A percentile compares a stretch with the other conserved stretches of the same genome.
Conservation (phyloP, 306 rosid genomes). For the Oemleria cerasiformis region DNA sequence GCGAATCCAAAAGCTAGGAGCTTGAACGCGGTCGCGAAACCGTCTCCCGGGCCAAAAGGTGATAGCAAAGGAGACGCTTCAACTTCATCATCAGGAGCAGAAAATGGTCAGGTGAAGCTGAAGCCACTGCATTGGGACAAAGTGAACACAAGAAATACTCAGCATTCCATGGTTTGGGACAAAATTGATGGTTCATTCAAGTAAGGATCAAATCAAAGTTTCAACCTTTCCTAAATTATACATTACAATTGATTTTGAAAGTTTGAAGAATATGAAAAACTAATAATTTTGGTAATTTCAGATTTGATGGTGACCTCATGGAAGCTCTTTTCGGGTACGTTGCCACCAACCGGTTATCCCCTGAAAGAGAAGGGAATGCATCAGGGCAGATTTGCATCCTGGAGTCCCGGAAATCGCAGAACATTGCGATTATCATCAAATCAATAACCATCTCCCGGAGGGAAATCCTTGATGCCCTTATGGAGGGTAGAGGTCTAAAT, state of each 20-base stretch:
- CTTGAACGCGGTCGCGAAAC: slow-evolving; percentile 48
- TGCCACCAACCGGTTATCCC: slow-evolving; percentile 47
- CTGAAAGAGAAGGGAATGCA: slow-evolving; percentile 33
- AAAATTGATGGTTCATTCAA: slow-evolving; percentile 77
- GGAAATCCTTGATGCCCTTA: slow-evolving; percentile 60
- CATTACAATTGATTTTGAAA: neutral
- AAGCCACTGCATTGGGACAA: slow-evolving; percentile 96
- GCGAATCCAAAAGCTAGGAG: slow-evolving; percentile 37
- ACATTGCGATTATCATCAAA: slow-evolving; percentile 74
- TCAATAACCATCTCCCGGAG: slow-evolving; percentile 56
- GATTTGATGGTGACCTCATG: slow-evolving; percentile 87
- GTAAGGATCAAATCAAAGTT: slow-evolving; percentile 30
- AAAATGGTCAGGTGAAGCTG: slow-evolving; percentile 53
- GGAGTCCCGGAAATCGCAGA: slow-evolving; percentile 76
- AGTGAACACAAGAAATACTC: slow-evolving; percentile 50
- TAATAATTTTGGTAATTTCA: slow-evolving; percentile 23
- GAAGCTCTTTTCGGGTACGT: slow-evolving; percentile 83
- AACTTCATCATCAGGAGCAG: slow-evolving; percentile 32
- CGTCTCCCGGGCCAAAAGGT: slow-evolving; percentile 40
- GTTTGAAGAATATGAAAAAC: neutral
- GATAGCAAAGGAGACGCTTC: slow-evolving; percentile 13
- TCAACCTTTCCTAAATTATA: neutral
- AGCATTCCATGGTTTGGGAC: slow-evolving; percentile 98
- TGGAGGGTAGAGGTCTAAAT: slow-evolving; percentile 70
- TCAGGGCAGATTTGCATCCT: slow-evolving; percentile 46